phyloP scores from a whole-genome alignment of 1,139 yeast genomes.

The Yamadazyma atlantica region DNA sequence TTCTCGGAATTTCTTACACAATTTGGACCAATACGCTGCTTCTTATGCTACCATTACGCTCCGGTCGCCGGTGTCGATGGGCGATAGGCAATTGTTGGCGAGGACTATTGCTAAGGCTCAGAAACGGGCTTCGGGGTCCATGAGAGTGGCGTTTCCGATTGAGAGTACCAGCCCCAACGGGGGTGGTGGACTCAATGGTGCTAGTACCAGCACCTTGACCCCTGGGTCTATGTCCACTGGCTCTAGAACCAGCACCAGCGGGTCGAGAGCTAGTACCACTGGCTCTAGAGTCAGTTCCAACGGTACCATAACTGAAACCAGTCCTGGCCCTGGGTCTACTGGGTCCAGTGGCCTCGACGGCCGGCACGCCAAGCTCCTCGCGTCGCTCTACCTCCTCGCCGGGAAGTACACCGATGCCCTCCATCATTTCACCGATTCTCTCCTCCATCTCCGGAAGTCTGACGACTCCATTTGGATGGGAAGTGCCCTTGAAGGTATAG shows the following conservation, averaged over 20 bases:
- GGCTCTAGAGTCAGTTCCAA: too few species aligned
- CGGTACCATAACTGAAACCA: too few species aligned
- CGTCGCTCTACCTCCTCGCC: slow-evolving; percentile 72
- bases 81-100: slow-evolving; percentile 48
- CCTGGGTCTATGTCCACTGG: too few species aligned
- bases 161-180: too few species aligned
- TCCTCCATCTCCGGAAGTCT: slow-evolving; percentile 54
- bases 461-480: slow-evolving; percentile 88
- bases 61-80: slow-evolving; percentile 69
- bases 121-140: slow-evolving; percentile 21
- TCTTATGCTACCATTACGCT: slow-evolving; percentile 70
- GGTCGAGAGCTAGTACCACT: too few species aligned
- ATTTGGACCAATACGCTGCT: slow-evolving; percentile 67
- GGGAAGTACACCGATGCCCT: slow-evolving; percentile 78
- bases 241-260: too few species aligned
- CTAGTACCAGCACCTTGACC: too few species aligned
- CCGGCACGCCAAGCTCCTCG: slow-evolving; percentile 72
- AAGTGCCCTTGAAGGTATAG: slow-evolving; percentile 78
- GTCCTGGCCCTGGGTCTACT: too few species aligned
- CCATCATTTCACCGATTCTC: slow-evolving; percentile 70
- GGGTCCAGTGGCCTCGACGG: too few species aligned
- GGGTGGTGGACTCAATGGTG: too few species aligned
- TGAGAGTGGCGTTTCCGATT: too few species aligned
- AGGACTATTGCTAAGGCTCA: slow-evolving; percentile 56
- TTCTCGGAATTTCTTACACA: slow-evolving; percentile 59